These are phyloP conservation scores for Syzygium aqueum DNA, from an alignment of 345 rosid genomes.

Conservation along the genomic window DNA sequence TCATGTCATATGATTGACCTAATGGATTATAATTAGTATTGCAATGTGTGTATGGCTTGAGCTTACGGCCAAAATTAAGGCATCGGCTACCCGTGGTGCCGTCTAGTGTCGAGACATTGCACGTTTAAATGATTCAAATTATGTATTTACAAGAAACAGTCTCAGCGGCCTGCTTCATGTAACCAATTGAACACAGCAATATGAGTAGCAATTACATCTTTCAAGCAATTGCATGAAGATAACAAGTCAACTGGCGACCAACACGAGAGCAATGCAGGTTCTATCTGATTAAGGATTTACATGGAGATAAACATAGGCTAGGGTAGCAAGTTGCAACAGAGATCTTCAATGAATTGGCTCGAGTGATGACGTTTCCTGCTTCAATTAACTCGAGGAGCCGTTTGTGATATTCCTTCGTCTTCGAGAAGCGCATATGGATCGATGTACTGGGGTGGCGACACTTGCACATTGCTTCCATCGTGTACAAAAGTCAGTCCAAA, in stretches of 20 bases:
- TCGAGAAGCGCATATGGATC: conserved; percentile 80
- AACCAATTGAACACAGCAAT: neutral
- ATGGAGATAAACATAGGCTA: neutral
- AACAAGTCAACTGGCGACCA: neutral
- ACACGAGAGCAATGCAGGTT: neutral
- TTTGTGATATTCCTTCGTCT: conserved; percentile 78
- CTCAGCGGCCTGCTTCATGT: neutral
- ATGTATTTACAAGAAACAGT: neutral
- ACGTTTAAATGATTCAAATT: neutral
- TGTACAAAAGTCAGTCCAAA: conserved; percentile 73
- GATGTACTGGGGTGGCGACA: conserved; percentile 45
- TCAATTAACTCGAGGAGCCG: conserved; percentile 44
- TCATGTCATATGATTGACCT: neutral
- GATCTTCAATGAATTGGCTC: neutral
- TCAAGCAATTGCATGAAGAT: neutral
- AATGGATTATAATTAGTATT: neutral
- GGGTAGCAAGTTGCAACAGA: neutral
- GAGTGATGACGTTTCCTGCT: neutral
- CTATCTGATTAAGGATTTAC: neutral
- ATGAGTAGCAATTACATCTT: neutral
- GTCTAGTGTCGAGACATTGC: neutral
- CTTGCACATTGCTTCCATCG: conserved; percentile 29
- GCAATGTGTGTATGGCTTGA: neutral
- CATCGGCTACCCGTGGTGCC: neutral
- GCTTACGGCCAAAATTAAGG: neutral